Evolutionary conservation across 495 filamentous ascomycete genomes (phyloP).

Genomic region (Pseudevernia furfuracea): DNA sequence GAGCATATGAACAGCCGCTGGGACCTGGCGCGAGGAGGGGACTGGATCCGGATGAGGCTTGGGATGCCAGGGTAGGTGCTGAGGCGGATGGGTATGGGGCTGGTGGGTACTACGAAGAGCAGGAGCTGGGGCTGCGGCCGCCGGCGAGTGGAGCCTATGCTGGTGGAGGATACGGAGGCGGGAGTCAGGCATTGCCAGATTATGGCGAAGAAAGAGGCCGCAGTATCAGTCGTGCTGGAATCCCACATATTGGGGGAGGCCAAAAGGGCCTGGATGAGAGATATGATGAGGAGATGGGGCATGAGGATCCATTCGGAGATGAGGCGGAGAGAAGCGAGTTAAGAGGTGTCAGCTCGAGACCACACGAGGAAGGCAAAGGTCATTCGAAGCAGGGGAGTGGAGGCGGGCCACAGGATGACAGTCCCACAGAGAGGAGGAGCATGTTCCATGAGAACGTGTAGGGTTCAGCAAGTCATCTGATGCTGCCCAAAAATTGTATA

Average conservation of each 20-base stretch:
- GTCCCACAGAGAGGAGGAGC: slow-evolving; percentile 44
- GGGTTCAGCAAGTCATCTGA: not conserved
- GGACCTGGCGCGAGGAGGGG: slow-evolving; percentile 33
- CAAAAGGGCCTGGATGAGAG: slow-evolving; percentile 35
- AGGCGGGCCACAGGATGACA: slow-evolving; percentile 24
- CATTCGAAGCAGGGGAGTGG: slow-evolving; percentile 27
- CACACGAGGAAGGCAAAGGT: slow-evolving; percentile 36
- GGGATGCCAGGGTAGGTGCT: slow-evolving; percentile 59
- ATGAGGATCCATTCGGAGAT: slow-evolving; percentile 50
- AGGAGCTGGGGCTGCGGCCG: slow-evolving; percentile 46
- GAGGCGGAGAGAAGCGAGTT: slow-evolving; percentile 48
- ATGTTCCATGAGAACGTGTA: slow-evolving; percentile 44
- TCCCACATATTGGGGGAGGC: slow-evolving; percentile 30
- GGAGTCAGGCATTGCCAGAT: slow-evolving; percentile 23
- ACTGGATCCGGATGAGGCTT: slow-evolving; percentile 65
- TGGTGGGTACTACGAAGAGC: slow-evolving; percentile 53
- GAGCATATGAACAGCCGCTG: slow-evolving; percentile 54
- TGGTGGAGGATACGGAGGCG: slow-evolving; percentile 29
- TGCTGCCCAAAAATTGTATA: not conserved
- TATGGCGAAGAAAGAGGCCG: slow-evolving; percentile 31
- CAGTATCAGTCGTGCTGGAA: slow-evolving; percentile 32
- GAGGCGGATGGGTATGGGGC: slow-evolving; percentile 50
- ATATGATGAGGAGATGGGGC: slow-evolving; percentile 41
- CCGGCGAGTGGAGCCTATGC: slow-evolving; percentile 24
- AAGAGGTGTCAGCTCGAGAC: slow-evolving; percentile 50